Base-by-base conservation (phyloP, 306 rosid genomes). In the Dryas alaskensis region DNA sequence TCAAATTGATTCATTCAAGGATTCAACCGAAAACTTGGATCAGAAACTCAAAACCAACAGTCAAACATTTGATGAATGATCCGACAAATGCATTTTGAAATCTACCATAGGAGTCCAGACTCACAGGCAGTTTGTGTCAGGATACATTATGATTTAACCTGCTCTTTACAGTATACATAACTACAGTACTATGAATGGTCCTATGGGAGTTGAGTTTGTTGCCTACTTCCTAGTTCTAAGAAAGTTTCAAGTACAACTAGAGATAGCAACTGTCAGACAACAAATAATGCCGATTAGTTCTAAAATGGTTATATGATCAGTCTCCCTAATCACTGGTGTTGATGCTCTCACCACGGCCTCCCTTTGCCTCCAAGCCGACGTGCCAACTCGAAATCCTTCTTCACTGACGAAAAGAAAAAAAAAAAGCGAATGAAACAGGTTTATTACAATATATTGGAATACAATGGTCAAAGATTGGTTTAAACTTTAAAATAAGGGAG, bases 341-440 rank as follows among this genome's bases (percentile, higher is more conserved):
- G n/a, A 39, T 17, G 54, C 65, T 78, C 62, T 93, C 75, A 93
- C 90, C 97, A 91, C 57, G 86, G 88, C 79, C 91, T 85, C 57
- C 91, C 94, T 79, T 75, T 69, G 48, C 90, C 84, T 68, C 89
- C 88, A 63, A 94, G 80, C 71, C 96, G 85, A 48, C 98, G 92
- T 3, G 97, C 92, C 90, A 94, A 82, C 82, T 94, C 95, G 13
- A 94, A 42, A 86, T 94, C 99, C 83, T 87, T 92, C 85, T 73
- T 92, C 99, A 94, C 99, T 92, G 84, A 45, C 55, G 27, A 54
- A 49, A 31, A 31, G 2, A 31, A 31, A 1, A 31, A 31, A 31
- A 51, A 75, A 44, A 78, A 70, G 25, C 66, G 82, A 76, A 79
- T 39, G 47, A 57, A 73, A 62, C 54, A 31, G 49, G 44, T 46